These are phyloP conservation scores for Mycena haematopus DNA, from an alignment of 768 basidiomycete species.

Conservation along the genomic window DNA sequence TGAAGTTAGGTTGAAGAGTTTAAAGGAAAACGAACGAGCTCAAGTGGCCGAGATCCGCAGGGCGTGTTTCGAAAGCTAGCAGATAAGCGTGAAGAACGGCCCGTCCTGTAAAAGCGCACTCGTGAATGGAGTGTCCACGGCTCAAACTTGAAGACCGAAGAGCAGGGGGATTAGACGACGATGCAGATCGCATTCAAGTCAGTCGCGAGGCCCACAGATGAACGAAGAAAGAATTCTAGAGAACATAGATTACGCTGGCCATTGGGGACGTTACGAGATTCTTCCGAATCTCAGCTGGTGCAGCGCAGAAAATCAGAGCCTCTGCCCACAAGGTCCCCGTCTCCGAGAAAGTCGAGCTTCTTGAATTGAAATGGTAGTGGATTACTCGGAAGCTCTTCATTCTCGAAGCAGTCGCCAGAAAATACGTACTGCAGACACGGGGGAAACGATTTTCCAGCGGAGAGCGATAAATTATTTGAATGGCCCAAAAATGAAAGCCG, in stretches of 20 bases:
- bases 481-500: neutral
- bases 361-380: no score
- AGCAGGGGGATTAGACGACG: neutral
- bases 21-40: conserved; percentile 3
- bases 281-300: neutral
- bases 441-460: neutral
- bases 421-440: neutral
- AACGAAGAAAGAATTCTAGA: neutral
- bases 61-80: conserved; percentile 1
- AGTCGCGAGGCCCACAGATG: neutral
- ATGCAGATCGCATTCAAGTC: neutral
- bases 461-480: neutral
- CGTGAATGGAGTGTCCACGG: neutral
- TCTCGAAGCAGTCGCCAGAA: neutral
- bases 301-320: neutral
- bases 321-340: conserved; percentile 1
- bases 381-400: neutral
- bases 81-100: conserved; percentile 1
- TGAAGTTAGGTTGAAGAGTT: conserved; percentile 2
- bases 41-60: conserved; percentile 13
- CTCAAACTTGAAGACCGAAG: neutral
- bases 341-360: neutral
- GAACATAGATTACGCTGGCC: neutral
- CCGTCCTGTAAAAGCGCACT: conserved; percentile 1
- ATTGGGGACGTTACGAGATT: neutral